phyloP scores from a whole-genome alignment of 2,329 filamentous ascomycete genomes.

The Septoria petroselini region DNA sequence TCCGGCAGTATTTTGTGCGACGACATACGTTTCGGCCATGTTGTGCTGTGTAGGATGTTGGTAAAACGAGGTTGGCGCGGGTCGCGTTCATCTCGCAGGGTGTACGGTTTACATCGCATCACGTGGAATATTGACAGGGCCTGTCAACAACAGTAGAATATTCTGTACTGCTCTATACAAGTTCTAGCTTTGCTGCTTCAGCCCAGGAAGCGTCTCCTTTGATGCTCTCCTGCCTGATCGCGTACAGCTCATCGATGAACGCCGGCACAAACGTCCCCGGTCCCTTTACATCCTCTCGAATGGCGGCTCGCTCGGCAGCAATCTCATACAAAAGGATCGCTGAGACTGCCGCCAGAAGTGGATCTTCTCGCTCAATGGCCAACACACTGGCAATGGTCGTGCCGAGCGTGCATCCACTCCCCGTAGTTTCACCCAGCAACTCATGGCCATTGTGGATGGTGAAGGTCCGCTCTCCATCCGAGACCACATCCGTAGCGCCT shows the following conservation, averaged over 20 bases:
- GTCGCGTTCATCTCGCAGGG: background rate
- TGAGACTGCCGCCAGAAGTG: conserved; percentile 68
- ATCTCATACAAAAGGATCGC: conserved; percentile 76
- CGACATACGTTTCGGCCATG: conserved; percentile 7
- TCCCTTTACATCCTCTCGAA: conserved; percentile 62
- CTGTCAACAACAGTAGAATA: too few relatives aligned
- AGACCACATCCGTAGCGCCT: conserved; percentile 71
- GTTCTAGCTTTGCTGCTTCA: conserved; percentile 49
- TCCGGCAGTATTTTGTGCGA: background rate
- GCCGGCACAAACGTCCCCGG: conserved; percentile 84
- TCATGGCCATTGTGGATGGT: conserved; percentile 73
- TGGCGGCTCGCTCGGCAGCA: conserved; percentile 65
- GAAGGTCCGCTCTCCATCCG: conserved; percentile 67
- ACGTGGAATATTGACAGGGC: too few relatives aligned
- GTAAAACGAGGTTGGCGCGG: too few relatives aligned
- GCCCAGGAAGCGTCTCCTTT: conserved; percentile 54
- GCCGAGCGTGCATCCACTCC: conserved; percentile 76
- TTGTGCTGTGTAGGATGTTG: background rate
- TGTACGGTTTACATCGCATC: too few relatives aligned
- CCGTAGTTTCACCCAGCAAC: conserved; percentile 68
- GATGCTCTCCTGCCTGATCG: conserved; percentile 48
- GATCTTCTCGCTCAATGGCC: conserved; percentile 61
- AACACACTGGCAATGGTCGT: conserved; percentile 75
- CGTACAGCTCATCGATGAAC: conserved; percentile 70
- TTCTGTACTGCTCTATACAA: conserved; percentile 29